Evolutionary conservation across 2,329 filamentous ascomycete genomes (phyloP), one percentile per base, ranked within the genome.

Genomic region (Teratosphaeriaceae sp.): DNA sequence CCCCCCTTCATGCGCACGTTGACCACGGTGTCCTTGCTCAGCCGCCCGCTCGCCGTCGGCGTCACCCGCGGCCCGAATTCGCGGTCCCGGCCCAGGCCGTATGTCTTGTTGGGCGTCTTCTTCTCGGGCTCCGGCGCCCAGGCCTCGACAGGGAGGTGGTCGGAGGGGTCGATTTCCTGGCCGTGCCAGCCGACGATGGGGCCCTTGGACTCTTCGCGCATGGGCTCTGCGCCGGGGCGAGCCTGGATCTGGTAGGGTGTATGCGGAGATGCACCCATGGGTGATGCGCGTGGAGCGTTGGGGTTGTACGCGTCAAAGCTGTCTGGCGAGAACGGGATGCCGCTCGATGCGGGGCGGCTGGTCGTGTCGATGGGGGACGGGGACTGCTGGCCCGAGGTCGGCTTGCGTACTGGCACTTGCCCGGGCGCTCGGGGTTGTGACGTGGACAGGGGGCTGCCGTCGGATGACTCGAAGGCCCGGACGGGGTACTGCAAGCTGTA

Each of bases 141-240:
- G 1, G 79, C 79, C 43, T 85, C 80, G 59, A 87, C 77, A 0
- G 85, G 85, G 12, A 89, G 71, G 58, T 89, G 85, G 61, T 90
- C 85, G 0, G 84, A 87, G 1, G 85, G 85, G 57, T 90, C 85
- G 43, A 90, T 76, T 55, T 88, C 82, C 43, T 82, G 75, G 5
- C 85, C 85, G 58, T 88, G 84, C 49, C 84, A 75, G 1, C 79
- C 84, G 41, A 88, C 80, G 47, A 89, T 87, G 56, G 86, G 86
- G 7, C 78, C 81, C 41, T 80, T 58, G 4, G 56, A 54, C 2
- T 57, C 47, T 5, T 47, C 40, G 13, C 66, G 34, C 19, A 40
- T n/a, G 12, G 40, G 33, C n/a, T 31, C 21, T 38, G 31, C 21
- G 58, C 46, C 19, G 58, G 63, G 19, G 60, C 62, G n/a, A 57